Percentiles rank a stretch among this genome's conserved stretches.
Conservation (phyloP, 2,329 filamentous ascomycete species). For the Chrysoporthe austroafricana region DNA sequence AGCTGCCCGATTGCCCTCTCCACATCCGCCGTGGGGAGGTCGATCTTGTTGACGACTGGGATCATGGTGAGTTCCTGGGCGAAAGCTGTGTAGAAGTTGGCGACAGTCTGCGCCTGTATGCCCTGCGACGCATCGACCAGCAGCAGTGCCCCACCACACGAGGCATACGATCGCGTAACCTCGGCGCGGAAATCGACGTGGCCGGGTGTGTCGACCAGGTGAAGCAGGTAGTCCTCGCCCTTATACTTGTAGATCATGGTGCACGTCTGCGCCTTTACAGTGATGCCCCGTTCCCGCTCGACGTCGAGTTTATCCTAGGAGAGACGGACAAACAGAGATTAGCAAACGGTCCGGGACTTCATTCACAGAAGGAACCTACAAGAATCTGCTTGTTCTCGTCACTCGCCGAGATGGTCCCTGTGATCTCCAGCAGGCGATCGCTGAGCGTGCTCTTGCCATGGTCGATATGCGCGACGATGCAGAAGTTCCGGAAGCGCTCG, state of each 20-base stretch:
- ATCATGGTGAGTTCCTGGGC: conserved; percentile 85
- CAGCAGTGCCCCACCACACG: conserved; percentile 88
- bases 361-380: conserved; percentile 34
- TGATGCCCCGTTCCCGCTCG: conserved; percentile 93
- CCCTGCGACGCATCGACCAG: conserved; percentile 96
- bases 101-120: conserved; percentile 95
- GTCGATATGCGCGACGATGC: conserved; percentile 97
- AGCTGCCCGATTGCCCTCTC: conserved; percentile 85
- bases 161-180: conserved; percentile 93
- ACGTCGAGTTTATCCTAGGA: conserved; percentile 89
- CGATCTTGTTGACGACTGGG: conserved; percentile 96
- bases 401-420: conserved; percentile 86
- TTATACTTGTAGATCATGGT: conserved; percentile 93
- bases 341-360: background rate
- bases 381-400: conserved; percentile 89
- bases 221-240: conserved; percentile 87
- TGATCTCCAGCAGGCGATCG: conserved; percentile 89
- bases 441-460: conserved; percentile 97
- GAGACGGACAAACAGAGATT: conserved; percentile 12
- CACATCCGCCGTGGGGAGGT: conserved; percentile 88
- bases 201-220: conserved; percentile 94
- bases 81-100: conserved; percentile 98
- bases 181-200: conserved; percentile 98
- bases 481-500: conserved; percentile 89
- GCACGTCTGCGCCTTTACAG: conserved; percentile 98